Conservation (phyloP, 768 basidiomycete genomes). For the Boletus huronensis region DNA sequence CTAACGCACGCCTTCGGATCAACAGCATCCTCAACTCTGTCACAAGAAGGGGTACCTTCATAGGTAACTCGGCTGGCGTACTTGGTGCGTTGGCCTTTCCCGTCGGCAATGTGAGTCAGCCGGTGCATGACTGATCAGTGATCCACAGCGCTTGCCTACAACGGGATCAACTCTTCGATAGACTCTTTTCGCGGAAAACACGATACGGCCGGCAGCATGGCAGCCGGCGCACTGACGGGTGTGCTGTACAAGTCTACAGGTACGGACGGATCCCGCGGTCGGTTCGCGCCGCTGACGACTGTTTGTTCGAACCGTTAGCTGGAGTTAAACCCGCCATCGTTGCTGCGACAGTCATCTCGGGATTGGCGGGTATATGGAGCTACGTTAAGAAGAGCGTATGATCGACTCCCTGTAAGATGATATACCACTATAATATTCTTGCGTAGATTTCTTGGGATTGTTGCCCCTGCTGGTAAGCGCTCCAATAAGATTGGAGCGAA, state of each 20-base stretch:
- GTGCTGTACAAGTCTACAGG: constrained; percentile 92
- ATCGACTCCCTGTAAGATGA: constrained; percentile 42
- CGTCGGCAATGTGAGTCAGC: constrained; percentile 24
- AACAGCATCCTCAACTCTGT: constrained; percentile 97
- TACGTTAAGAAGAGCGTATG: constrained; percentile 88
- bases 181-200: constrained; percentile 88
- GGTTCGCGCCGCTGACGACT: constrained; percentile 35
- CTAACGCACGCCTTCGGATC: constrained; percentile 84
- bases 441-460: constrained; percentile 33
- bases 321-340: constrained; percentile 87
- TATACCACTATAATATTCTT: constrained; percentile 45
- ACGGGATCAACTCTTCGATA: constrained; percentile 92
- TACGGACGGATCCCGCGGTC: constrained; percentile 42
- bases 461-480: constrained; percentile 24
- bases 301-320: constrained; percentile 55
- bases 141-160: constrained; percentile 85
- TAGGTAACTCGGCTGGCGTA: constrained; percentile 97
- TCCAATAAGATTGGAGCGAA: constrained; percentile 24
- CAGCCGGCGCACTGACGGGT: constrained; percentile 87
- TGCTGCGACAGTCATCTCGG: constrained; percentile 86
- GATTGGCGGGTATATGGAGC: constrained; percentile 90
- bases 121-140: constrained; percentile 36
- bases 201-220: constrained; percentile 88
- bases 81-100: constrained; percentile 66
- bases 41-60: constrained; percentile 94